Base-by-base conservation (phyloP, 2,329 filamentous ascomycete species). In the Cordyceps javanica region DNA sequence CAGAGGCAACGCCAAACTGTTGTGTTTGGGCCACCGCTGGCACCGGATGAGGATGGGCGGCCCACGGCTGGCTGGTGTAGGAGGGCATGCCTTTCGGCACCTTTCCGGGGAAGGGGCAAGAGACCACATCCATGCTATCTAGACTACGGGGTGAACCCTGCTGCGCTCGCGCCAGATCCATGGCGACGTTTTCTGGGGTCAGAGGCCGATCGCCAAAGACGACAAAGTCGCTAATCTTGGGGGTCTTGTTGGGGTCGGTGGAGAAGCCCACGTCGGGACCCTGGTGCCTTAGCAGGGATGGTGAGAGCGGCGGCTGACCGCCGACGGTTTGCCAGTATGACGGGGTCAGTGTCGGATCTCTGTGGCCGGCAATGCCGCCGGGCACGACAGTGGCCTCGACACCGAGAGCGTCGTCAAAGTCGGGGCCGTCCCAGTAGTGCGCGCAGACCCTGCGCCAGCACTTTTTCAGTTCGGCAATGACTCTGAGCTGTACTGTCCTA, bases 371-470 rank as follows among this genome's bases (percentile, higher is more conserved):
- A 58, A 86, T 80, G n/a, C 88, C 91, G 39, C 92, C 91, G 4
- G 91, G 90, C 0, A 81, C 70, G 50, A 96, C 88, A 14, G 88
- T 83, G 19, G 82, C 78, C 26, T 90, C 84, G 3, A 85, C 77
- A 14, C 79, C 81, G 13, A 83, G 76, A 1, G 78, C 75, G 60
- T 87, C 79, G 62, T 87, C 79, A 36, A 86, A 86, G 48, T 90
- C 83, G 0, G 84, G 77, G 0, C 82, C 82, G 61, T 96, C 90
- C 93, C 94, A 99, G 69, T 92, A 96, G 57, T 92, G 75, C 0
- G 89, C 86, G 69, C 92, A 97, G 21, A 94, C 90, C 53, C 92
- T 83, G 69, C 92, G 87, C 94, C 94, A 99, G 69, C 94, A 97
- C 69, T 96, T 95, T 72, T 99, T 99, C 61, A 99, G 76, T 72